Evolutionary conservation across 495 filamentous ascomycete genomes (phyloP).

Genomic region (Hypoxylon crocopeplum): DNA sequence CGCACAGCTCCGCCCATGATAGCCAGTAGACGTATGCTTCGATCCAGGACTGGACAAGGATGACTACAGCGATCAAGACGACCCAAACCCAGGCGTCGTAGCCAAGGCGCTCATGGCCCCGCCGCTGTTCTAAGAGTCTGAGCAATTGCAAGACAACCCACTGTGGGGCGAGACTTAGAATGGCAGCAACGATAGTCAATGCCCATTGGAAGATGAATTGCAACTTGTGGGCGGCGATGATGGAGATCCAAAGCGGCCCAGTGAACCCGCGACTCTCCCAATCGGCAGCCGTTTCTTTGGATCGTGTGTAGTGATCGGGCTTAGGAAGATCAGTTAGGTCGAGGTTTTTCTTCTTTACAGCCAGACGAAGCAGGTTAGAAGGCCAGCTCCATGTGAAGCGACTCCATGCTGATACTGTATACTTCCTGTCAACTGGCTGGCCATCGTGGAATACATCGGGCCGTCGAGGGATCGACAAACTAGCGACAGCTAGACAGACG

Average conservation of each 20-base stretch:
- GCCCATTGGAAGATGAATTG: conserved; percentile 61
- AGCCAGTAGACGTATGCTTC: conserved; percentile 71
- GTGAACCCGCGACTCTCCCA: conserved; percentile 60
- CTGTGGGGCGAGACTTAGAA: conserved; percentile 73
- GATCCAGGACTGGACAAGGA: conserved; percentile 62
- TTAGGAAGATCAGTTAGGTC: conserved; percentile 66
- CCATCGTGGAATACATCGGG: conserved; percentile 69
- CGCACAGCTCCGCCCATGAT: conserved; percentile 65
- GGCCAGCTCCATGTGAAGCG: conserved; percentile 74
- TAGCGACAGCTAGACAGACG: conserved; percentile 45
- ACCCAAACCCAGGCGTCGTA: conserved; percentile 72
- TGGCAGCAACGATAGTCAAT: conserved; percentile 58
- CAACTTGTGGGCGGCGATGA: conserved; percentile 62
- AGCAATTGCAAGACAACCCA: conserved; percentile 72
- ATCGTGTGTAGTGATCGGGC: conserved; percentile 56
- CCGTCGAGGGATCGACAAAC: conserved; percentile 66
- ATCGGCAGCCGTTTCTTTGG: conserved; percentile 52
- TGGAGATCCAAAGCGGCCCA: conserved; percentile 65
- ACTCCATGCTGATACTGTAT: conserved; percentile 63
- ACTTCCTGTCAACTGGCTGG: conserved; percentile 67
- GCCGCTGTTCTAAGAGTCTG: conserved; percentile 63
- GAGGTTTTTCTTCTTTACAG: conserved; percentile 61
- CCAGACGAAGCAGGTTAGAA: conserved; percentile 56
- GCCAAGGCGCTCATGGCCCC: conserved; percentile 47
- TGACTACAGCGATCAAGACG: conserved; percentile 62